Evolutionary conservation across 1,284 basidiomycete genomes (phyloP).

Genomic region (Singerocomus inundabilis): DNA sequence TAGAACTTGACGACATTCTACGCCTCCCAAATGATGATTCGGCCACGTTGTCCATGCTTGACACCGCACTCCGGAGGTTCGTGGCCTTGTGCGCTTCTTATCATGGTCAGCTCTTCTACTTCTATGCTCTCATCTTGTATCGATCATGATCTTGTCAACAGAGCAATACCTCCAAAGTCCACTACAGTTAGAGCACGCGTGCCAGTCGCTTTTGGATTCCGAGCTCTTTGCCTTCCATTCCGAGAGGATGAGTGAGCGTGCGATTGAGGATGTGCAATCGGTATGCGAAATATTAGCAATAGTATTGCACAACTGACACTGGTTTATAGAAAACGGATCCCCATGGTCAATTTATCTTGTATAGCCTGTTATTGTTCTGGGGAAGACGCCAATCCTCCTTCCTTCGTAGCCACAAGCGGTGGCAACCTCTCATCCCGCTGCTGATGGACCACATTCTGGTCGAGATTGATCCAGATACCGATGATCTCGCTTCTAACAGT

Average conservation of each 20-base stretch:
- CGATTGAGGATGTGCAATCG: slow-evolving; percentile 67
- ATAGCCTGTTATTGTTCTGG: slow-evolving; percentile 74
- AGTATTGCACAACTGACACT: slow-evolving; percentile 1
- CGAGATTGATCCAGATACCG: slow-evolving; percentile 65
- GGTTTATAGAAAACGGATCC: slow-evolving; percentile 77
- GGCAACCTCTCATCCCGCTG: slow-evolving; percentile 78
- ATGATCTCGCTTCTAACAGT: slow-evolving; percentile 43
- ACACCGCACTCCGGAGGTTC: slow-evolving; percentile 75
- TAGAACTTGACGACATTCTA: slow-evolving; percentile 86
- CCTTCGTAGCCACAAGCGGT: slow-evolving; percentile 77
- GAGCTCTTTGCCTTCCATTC: slow-evolving; percentile 87
- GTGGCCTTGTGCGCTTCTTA: slow-evolving; percentile 78
- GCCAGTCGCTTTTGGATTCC: slow-evolving; percentile 70
- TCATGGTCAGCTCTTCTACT: slow-evolving; percentile 61
- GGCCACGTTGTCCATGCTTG: slow-evolving; percentile 70
- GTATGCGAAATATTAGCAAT: slow-evolving; percentile 41
- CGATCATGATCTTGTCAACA: slow-evolving; percentile 32
- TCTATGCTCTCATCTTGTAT: slow-evolving; percentile 7
- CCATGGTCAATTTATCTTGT: slow-evolving; percentile 79
- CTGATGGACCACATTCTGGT: slow-evolving; percentile 77
- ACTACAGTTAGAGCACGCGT: slow-evolving; percentile 80
- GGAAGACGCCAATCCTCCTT: slow-evolving; percentile 70
- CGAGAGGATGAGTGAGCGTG: slow-evolving; percentile 81
- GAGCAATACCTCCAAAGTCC: slow-evolving; percentile 81
- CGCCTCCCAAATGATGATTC: slow-evolving; percentile 56